These are phyloP conservation scores for Purpureocillium takamizusanense DNA, from an alignment of 2,329 filamentous ascomycete genomes.

Conservation along the genomic window DNA sequence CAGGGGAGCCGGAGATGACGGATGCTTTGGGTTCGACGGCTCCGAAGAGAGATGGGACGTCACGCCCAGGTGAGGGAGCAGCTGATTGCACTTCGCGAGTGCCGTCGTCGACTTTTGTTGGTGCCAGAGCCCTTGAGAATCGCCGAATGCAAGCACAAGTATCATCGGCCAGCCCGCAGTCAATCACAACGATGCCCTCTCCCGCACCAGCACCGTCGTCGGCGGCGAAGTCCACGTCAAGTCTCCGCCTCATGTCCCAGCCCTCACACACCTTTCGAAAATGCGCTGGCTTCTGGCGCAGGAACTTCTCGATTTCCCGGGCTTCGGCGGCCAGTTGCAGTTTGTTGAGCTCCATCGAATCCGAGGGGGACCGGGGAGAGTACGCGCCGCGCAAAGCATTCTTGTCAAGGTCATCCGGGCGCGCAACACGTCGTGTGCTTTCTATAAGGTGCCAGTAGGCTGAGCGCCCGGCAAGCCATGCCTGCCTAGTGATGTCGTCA, in stretches of 20 bases:
- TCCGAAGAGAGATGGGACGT: slow-evolving; percentile 21
- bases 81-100: slow-evolving; percentile 3
- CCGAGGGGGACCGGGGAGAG: slow-evolving; percentile 69
- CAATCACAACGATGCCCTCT: slow-evolving; percentile 67
- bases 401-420: slow-evolving; percentile 64
- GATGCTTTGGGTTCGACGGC: slow-evolving; percentile 2
- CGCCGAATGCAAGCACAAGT: slow-evolving; percentile 34
- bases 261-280: slow-evolving; percentile 71
- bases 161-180: slow-evolving; percentile 59
- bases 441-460: slow-evolving; percentile 78
- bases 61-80: slow-evolving; percentile 3
- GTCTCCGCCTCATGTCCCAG: slow-evolving; percentile 83
- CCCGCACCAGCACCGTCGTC: slow-evolving; percentile 70
- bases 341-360: slow-evolving; percentile 60
- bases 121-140: slow-evolving; percentile 26
- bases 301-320: slow-evolving; percentile 68
- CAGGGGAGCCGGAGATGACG: slow-evolving; percentile 5
- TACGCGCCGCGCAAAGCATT: slow-evolving; percentile 64
- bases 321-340: slow-evolving; percentile 70
- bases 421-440: slow-evolving; percentile 61
- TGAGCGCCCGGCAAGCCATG: slow-evolving; percentile 73
- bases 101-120: slow-evolving; percentile 6
- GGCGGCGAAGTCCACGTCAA: slow-evolving; percentile 83
- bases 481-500: slow-evolving; percentile 53
- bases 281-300: slow-evolving; percentile 63